phyloP scores from a whole-genome alignment of 371 early-diverging fungal species.

The Rhizopus arrhizus region DNA sequence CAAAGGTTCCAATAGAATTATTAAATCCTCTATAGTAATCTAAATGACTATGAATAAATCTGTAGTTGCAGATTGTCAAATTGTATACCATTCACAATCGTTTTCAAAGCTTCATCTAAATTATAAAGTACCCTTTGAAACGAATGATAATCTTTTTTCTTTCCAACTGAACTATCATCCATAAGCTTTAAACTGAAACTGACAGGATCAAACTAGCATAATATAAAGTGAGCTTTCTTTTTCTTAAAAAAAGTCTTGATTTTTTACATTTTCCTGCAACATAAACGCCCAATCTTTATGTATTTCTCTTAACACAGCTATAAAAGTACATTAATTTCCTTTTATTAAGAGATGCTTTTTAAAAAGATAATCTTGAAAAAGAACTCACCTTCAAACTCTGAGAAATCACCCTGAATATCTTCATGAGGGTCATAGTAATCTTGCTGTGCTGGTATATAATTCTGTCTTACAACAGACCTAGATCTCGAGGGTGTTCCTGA shows the following conservation, averaged over 20 bases:
- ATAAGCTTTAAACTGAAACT: constrained; percentile 83
- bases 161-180: constrained; percentile 78
- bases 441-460: constrained; percentile 10
- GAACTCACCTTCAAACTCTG: constrained; percentile 40
- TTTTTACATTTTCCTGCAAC: constrained; percentile 56
- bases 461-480: constrained; percentile 15
- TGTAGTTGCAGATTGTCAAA: neutral
- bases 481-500: constrained; percentile 18
- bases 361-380: neutral
- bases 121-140: constrained; percentile 72
- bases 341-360: neutral
- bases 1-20: constrained; percentile 88
- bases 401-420: constrained; percentile 31
- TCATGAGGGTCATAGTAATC: constrained; percentile 22
- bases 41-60: constrained; percentile 20
- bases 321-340: neutral
- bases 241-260: neutral
- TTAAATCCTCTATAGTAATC: constrained; percentile 94
- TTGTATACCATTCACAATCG: constrained; percentile 81
- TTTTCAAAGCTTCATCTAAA: constrained; percentile 81
- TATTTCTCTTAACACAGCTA: constrained; percentile 54
- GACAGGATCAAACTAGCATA: constrained; percentile 84
- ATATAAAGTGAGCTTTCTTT: neutral
- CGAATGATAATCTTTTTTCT: constrained; percentile 76
- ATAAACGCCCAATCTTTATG: constrained; percentile 68